Base-by-base conservation (phyloP, 2,329 filamentous ascomycete species). In the Colletotrichum coccodes region DNA sequence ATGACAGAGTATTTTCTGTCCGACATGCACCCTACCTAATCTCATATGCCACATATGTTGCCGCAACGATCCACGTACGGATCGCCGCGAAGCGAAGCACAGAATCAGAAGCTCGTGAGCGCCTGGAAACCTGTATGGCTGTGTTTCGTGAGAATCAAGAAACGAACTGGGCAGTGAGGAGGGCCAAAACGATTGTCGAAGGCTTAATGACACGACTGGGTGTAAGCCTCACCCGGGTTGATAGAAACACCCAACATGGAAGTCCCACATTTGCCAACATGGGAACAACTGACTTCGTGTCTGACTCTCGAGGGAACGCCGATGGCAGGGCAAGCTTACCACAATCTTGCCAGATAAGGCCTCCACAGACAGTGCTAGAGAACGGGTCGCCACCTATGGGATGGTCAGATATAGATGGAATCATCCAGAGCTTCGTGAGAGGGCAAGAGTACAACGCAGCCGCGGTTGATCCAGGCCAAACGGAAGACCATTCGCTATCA, bases 11-110 rank as follows among this genome's bases (percentile, higher is more conserved):
- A 0, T 87, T 85, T 46, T 83, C 81, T 1, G 78, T 86, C 2
- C 76, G 78, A 12, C 75, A 80, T 12, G 84, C 86, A 0, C 86
- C 86, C 0, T 88, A 88, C 62, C 75, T 88, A 1, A 81, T 88
- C 21, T 86, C 84, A 0, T 89, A 89, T 72, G 85, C 87, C 0
- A 87, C 84, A 0, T 89, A 88, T 65, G 85, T 87, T 1, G 81
- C 82, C 4, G 85, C 85, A 0, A 88, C 85, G 0, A 87, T 88
- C 21, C 82, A 85, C 58, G 83, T 82, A 0, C 84, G 85, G 3
- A 83, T 85, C 6, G 85, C 86, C 0, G 83, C 86, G 3, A 82
- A 83, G 49, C 78, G 82, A 9, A 78, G 79, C 8, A 74, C 73
- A 0, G 76, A 77, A 0, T 84, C 81, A 0, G 77, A 80, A 4